These are phyloP conservation scores for Telopea speciosissima DNA, from an alignment of 177 flowering plant genomes.

Conservation along the genomic window DNA sequence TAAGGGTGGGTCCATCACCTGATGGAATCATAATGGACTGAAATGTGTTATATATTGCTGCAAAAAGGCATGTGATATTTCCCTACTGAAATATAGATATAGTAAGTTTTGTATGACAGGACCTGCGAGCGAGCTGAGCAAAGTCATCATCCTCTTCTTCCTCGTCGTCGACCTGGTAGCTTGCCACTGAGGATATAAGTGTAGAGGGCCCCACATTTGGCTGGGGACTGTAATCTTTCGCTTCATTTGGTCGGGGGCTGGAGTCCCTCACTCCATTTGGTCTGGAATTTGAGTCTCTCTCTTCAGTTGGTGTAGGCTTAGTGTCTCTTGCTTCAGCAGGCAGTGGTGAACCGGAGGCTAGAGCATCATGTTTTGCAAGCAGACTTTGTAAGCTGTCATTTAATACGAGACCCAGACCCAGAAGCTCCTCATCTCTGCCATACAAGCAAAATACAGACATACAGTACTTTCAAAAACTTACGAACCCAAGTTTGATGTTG, in stretches of 20 bases:
- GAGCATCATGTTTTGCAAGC: constrained; percentile 82
- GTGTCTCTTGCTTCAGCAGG: constrained; percentile 30
- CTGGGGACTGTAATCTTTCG: neutral
- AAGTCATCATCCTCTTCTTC: constrained; percentile 94
- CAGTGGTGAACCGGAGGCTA: constrained; percentile 70
- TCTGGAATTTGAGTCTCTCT: constrained; percentile 10
- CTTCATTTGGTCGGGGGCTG: constrained; percentile 15
- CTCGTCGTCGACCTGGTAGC: constrained; percentile 44
- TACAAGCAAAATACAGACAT: constrained; percentile 9
- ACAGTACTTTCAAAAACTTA: neutral
- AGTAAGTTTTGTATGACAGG: neutral
- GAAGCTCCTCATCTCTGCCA: constrained; percentile 87
- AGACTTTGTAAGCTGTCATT: constrained; percentile 71
- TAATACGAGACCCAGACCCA: constrained; percentile 68
- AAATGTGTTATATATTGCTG: neutral
- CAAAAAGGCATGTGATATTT: neutral
- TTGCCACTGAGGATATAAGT: constrained; percentile 23
- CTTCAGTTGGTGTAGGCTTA: constrained; percentile 20
- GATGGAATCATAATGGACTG: neutral
- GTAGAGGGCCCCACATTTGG: constrained; percentile 17
- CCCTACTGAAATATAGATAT: neutral
- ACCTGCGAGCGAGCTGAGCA: constrained; percentile 83
- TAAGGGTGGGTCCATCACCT: neutral
- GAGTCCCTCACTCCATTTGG: constrained; percentile 24
- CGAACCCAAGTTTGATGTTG: neutral